Evolutionary conservation across 2,329 filamentous ascomycete species (phyloP).

Genomic region (Stachybotrys echinatus): DNA sequence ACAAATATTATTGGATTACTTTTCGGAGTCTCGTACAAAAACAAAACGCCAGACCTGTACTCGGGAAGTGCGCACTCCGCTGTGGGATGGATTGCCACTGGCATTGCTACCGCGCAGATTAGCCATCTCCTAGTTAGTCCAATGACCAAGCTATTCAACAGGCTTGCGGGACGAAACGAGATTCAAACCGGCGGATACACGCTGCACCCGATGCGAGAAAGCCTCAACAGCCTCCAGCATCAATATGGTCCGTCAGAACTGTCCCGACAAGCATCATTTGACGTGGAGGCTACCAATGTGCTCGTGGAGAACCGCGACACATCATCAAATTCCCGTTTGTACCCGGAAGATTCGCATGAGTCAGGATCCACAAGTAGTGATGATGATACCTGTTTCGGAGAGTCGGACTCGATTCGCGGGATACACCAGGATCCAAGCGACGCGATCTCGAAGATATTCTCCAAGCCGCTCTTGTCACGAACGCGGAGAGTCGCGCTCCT

Average conservation of each 20-base stretch:
- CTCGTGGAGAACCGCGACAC: background rate
- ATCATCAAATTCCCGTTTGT: background rate
- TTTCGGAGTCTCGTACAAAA: background rate
- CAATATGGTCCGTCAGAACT: background rate
- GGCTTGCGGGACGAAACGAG: background rate
- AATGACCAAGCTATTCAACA: background rate
- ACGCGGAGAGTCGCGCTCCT: background rate
- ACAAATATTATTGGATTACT: background rate
- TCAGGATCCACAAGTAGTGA: conserved; percentile 1
- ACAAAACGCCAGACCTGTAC: conserved; percentile 2
- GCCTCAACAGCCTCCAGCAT: background rate
- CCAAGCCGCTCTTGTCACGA: background rate
- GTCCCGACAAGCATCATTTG: background rate
- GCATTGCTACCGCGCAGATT: conserved; percentile 26
- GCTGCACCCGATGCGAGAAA: background rate
- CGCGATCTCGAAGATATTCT: background rate
- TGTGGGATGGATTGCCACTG: conserved; percentile 4
- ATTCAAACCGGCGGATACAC: background rate
- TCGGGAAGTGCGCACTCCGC: conserved; percentile 1
- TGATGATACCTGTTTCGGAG: background rate
- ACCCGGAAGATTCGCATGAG: background rate
- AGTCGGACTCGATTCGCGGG: background rate
- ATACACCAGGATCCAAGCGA: background rate
- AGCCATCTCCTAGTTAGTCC: background rate
- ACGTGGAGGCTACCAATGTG: background rate